A percentile compares a stretch with the other conserved stretches of the same genome.
Evolutionary conservation across 257 asterid species (phyloP).

Genomic region (Solanum appendiculatum): DNA sequence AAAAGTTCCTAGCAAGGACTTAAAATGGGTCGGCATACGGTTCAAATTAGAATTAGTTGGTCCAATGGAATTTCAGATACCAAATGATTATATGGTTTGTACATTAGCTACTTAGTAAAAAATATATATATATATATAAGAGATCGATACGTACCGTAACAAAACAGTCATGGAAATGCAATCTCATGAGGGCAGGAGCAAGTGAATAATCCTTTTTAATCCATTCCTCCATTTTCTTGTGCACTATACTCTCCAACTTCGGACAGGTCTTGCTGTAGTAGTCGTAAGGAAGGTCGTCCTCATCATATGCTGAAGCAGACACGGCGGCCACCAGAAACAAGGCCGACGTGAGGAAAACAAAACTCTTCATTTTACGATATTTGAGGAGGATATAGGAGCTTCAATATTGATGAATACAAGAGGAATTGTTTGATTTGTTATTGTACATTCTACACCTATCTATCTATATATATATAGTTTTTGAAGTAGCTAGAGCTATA

Average conservation of each 20-base stretch:
- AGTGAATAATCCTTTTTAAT: constrained; percentile 37
- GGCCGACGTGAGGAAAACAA: background rate
- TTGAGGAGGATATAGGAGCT: background rate
- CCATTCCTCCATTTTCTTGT: constrained; percentile 41
- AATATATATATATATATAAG: too few relatives aligned
- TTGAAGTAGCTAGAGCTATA: background rate
- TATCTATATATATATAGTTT: background rate
- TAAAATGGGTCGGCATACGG: background rate
- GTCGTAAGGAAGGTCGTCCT: constrained; percentile 16
- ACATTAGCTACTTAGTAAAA: background rate
- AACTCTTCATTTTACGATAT: background rate
- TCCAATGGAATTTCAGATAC: background rate
- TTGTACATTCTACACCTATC: background rate
- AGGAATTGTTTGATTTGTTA: background rate
- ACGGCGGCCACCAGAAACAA: background rate
- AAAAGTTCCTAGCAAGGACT: too few relatives aligned
- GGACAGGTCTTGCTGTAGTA: constrained; percentile 51
- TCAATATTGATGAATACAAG: background rate
- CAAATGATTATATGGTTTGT: background rate
- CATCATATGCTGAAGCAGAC: background rate
- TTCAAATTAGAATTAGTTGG: background rate
- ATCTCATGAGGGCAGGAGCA: constrained; percentile 68
- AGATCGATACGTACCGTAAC: constrained; percentile 35
- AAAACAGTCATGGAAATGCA: constrained; percentile 76
- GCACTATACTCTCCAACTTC: constrained; percentile 40